Conservation (phyloP, 495 filamentous ascomycete species). For the Daldinia loculata region DNA sequence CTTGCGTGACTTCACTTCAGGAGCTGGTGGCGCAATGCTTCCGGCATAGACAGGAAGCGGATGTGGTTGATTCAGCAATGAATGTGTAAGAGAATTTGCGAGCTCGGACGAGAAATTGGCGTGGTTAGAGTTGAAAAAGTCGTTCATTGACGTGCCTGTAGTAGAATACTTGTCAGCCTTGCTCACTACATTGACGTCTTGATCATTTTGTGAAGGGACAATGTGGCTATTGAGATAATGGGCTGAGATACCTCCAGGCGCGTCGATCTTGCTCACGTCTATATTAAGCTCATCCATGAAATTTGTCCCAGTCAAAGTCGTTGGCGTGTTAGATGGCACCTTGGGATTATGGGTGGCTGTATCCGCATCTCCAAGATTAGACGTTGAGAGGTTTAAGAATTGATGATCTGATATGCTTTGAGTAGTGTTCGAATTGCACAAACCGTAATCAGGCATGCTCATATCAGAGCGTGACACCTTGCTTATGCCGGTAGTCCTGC, state of each 20-base stretch:
- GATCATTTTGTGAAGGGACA: not conserved
- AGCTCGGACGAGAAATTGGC: slow-evolving; percentile 47
- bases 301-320: slow-evolving; percentile 29
- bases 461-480: slow-evolving; percentile 49
- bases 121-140: slow-evolving; percentile 40
- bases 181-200: not conserved
- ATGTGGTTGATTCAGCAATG: slow-evolving; percentile 56
- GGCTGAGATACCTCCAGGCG: slow-evolving; percentile 38
- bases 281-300: slow-evolving; percentile 42
- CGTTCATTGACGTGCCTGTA: slow-evolving; percentile 39
- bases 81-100: slow-evolving; percentile 53
- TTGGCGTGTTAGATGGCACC: slow-evolving; percentile 54
- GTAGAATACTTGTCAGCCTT: slow-evolving; percentile 9
- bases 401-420: slow-evolving; percentile 37
- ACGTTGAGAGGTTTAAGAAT: slow-evolving; percentile 46
- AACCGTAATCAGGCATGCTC: slow-evolving; percentile 54
- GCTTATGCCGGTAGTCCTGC: slow-evolving; percentile 31
- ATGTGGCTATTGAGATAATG: not conserved
- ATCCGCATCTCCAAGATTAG: slow-evolving; percentile 47
- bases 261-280: slow-evolving; percentile 36
- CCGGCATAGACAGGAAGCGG: slow-evolving; percentile 47
- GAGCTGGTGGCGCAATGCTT: slow-evolving; percentile 40
- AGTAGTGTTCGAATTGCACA: slow-evolving; percentile 19
- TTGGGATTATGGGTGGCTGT: slow-evolving; percentile 44
- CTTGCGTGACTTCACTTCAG: slow-evolving; percentile 53